Evolutionary conservation across 768 basidiomycete genomes (phyloP).

Genomic region (Ramaria sp.): DNA sequence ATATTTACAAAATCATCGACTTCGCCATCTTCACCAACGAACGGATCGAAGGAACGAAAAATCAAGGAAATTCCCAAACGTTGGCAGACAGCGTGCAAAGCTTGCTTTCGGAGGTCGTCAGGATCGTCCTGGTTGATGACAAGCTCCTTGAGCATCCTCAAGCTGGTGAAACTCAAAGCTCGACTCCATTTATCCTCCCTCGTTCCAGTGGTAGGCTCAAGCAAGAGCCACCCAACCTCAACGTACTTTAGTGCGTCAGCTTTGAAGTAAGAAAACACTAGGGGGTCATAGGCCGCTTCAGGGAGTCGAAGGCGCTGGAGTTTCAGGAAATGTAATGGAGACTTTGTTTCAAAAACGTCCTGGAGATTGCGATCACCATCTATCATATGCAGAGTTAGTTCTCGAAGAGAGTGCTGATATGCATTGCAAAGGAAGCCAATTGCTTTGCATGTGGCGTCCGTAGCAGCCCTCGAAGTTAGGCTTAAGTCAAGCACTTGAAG

Average conservation of each 20-base stretch:
- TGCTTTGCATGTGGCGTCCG: slow-evolving; percentile 5
- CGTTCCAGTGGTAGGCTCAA: neutral
- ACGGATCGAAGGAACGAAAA: too few species aligned
- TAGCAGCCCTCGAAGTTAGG: neutral
- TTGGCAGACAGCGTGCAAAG: neutral
- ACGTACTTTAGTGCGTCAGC: slow-evolving; percentile 10
- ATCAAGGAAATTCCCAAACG: neutral
- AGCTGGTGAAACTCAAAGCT: neutral
- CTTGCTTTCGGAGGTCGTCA: neutral
- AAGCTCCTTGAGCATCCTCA: neutral
- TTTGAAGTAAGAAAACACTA: slow-evolving; percentile 9
- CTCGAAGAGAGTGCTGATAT: slow-evolving; percentile 13
- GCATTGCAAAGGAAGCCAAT: slow-evolving; percentile 12
- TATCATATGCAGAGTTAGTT: slow-evolving; percentile 6
- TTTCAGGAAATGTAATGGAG: slow-evolving; percentile 7
- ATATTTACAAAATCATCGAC: neutral
- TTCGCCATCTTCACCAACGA: neutral
- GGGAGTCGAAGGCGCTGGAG: slow-evolving; percentile 8
- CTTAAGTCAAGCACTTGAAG: slow-evolving; percentile 13
- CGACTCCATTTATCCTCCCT: slow-evolving; percentile 5
- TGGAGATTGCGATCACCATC: neutral
- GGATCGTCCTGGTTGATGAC: slow-evolving; percentile 3
- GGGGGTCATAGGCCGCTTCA: slow-evolving; percentile 1
- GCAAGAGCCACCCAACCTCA: slow-evolving; percentile 6
- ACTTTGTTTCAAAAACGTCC: neutral